Evolutionary conservation across 75 land plant genomes (phyloP).

Genomic region (Picea glauca): DNA sequence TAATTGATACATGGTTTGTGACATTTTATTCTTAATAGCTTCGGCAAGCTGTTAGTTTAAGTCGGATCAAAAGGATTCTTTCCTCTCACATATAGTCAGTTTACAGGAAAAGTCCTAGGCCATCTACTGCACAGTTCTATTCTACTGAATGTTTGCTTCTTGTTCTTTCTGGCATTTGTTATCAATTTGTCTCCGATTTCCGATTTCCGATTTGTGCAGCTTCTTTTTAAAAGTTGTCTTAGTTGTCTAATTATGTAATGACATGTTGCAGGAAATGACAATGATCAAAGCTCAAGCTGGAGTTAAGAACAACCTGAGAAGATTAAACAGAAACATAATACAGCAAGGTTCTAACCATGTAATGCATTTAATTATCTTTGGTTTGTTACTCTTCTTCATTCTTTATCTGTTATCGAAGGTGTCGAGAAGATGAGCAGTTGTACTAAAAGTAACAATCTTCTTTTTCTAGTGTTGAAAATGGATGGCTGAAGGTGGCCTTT

Average conservation of each 20-base stretch:
- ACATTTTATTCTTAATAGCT: no score
- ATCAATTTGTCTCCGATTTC: background rate
- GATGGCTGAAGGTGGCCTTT: background rate
- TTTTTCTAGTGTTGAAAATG: background rate
- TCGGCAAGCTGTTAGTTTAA: no score
- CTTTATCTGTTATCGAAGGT: constrained; percentile 67
- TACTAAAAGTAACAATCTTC: background rate
- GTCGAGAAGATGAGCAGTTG: constrained; percentile 30
- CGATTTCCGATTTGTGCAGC: background rate
- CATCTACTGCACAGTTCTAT: background rate
- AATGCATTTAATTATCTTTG: constrained; percentile 69
- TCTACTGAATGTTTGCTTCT: background rate
- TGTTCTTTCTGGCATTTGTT: background rate
- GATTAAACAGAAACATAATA: constrained; percentile 65
- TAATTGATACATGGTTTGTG: no score
- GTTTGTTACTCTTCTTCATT: constrained; percentile 51
- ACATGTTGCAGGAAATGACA: constrained; percentile 71
- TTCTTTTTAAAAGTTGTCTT: background rate
- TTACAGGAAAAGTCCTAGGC: background rate
- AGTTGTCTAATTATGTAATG: constrained; percentile 6
- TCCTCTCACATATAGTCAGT: background rate
- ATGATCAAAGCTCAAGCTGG: constrained; percentile 86
- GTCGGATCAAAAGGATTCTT: no score
- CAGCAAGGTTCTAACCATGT: constrained; percentile 75
- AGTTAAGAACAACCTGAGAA: constrained; percentile 75